Percentiles rank a stretch among this genome's conserved stretches.
Conservation (phyloP, 2,329 filamentous ascomycete genomes). For the Aspergillus sergii region DNA sequence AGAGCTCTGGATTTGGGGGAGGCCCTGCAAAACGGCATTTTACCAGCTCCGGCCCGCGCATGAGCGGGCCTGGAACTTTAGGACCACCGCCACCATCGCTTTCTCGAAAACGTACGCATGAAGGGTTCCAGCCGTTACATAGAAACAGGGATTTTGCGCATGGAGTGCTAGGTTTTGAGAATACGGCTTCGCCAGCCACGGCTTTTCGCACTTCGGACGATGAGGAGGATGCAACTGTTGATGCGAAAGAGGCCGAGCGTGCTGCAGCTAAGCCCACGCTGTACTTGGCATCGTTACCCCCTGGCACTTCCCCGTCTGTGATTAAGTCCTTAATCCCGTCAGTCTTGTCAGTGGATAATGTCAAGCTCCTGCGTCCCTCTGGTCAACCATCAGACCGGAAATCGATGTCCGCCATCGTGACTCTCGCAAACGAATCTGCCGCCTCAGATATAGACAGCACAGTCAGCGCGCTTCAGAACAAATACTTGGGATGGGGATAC, state of each 20-base stretch:
- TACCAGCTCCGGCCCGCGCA: constrained; percentile 46
- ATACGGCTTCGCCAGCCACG: constrained; percentile 31
- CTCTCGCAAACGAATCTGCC: constrained; percentile 76
- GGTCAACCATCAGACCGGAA: constrained; percentile 62
- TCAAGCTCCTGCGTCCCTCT: constrained; percentile 68
- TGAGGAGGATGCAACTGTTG: constrained; percentile 45
- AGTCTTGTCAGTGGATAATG: constrained; percentile 68
- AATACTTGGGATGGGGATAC: constrained; percentile 82
- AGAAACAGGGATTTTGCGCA: constrained; percentile 43
- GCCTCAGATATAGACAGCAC: constrained; percentile 80
- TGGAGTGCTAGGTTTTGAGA: constrained; percentile 46
- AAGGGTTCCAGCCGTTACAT: constrained; percentile 40
- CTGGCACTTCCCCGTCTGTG: constrained; percentile 52
- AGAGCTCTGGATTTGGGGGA: constrained; percentile 37
- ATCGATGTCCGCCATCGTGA: constrained; percentile 76
- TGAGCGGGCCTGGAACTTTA: constrained; percentile 54
- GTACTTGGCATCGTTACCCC: constrained; percentile 57
- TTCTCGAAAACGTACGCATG: constrained; percentile 48
- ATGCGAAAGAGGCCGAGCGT: constrained; percentile 48
- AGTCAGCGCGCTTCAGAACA: constrained; percentile 77
- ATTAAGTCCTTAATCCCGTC: constrained; percentile 54
- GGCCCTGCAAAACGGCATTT: constrained; percentile 65
- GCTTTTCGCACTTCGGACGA: constrained; percentile 48
- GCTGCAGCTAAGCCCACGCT: constrained; percentile 58
- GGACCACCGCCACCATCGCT: constrained; percentile 45